A percentile compares a stretch with the other conserved stretches of the same genome.
phyloP scores from a whole-genome alignment of 495 filamentous ascomycete genomes.

The Penicillium diatomitis region DNA sequence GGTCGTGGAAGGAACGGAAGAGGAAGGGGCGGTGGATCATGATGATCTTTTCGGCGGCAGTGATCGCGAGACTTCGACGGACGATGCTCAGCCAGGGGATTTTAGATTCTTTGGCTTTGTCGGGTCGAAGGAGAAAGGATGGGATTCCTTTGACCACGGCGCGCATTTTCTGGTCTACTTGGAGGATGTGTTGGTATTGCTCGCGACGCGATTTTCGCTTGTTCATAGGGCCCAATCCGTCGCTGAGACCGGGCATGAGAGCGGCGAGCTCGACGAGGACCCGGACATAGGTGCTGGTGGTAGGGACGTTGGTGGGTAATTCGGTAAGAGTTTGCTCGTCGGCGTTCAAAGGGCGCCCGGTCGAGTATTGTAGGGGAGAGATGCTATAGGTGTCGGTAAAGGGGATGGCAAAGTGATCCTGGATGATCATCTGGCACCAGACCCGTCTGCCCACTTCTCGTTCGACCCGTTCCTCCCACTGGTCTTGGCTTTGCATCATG shows the following conservation, averaged over 20 bases:
- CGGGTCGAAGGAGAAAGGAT: conserved; percentile 18
- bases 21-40: conserved; percentile 44
- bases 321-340: conserved; percentile 29
- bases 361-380: conserved; percentile 31
- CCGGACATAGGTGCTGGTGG: conserved; percentile 29
- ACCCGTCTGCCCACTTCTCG: conserved; percentile 34
- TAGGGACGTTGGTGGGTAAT: conserved; percentile 25
- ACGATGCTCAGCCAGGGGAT: conserved; percentile 32
- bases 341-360: conserved; percentile 30
- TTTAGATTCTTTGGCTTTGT: conserved; percentile 21
- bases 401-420: conserved; percentile 41
- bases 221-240: conserved; percentile 27
- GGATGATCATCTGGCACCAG: conserved; percentile 38
- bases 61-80: conserved; percentile 33
- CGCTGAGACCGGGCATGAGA: conserved; percentile 32
- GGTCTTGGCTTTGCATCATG: conserved; percentile 14
- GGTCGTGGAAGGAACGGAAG: conserved; percentile 31
- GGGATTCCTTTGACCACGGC: conserved; percentile 24
- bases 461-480: conserved; percentile 19
- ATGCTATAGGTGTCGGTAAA: conserved; percentile 40
- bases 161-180: conserved; percentile 35
- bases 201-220: conserved; percentile 18
- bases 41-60: conserved; percentile 42
- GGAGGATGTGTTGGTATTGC: conserved; percentile 37
- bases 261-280: conserved; percentile 31